Base-by-base conservation (phyloP, 768 basidiomycete species). In the Cytidiella melzeri region DNA sequence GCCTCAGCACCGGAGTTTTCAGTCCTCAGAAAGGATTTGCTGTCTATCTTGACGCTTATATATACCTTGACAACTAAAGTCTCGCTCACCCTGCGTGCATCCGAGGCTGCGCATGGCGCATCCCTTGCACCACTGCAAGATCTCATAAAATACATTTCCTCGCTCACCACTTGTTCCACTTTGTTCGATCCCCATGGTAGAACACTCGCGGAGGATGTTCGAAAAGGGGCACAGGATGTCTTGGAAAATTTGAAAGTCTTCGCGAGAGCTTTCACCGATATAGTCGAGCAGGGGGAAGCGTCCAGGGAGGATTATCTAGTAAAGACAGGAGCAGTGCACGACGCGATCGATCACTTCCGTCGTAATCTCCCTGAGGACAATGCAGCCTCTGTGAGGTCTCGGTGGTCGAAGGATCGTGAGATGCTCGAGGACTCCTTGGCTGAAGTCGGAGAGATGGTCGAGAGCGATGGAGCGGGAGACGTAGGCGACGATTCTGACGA, bases 361-460 rank as follows among this genome's bases (percentile, higher is more conserved):
- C 61, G 68, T n/a, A 75, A 73, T 13, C 62, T 86, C 34, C 81
- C 84, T 7, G 58, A 61, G 41, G 72, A 79, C 54, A 87, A 87
- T 56, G 60, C 73, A 7, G 64, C 69, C 11, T 83, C 87, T 6
- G 82, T 86, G 1, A 64, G 64, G 39, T 77, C 71, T 57, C 60
- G 67, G 13, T 83, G 81, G 74, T 55, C 58, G 7, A 64, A 69
- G 13, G 75, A 86, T 58, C 69, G 72, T 26, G 80, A 67, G 4
- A 74, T 81, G 37, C 63, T 91, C 43, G 72, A 75, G 20, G 87
- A 91, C 58, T 80, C 73, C 4, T 57, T 81, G 19, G 63, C 69
- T 2, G 87, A 91, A 56, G 64, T 85, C 11, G 66, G 67, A 24
- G 74, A 73, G 45, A 76, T 87, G 69, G 66, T 80, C 47, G 66